Evolutionary conservation across 495 filamentous ascomycete species (phyloP).

Genomic region (Neurospora sp.): DNA sequence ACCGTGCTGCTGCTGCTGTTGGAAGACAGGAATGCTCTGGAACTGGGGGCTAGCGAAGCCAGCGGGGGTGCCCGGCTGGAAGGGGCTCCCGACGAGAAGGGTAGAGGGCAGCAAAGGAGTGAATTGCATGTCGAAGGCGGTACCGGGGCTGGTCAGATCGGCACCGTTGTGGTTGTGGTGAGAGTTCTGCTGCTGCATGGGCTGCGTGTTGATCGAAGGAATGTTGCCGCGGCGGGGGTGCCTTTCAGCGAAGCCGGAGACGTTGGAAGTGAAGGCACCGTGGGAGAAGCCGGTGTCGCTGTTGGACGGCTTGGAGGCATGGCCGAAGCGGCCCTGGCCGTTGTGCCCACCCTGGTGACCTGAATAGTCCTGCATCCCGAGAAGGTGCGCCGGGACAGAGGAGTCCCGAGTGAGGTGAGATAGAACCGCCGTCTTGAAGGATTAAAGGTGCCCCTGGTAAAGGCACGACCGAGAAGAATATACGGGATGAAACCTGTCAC

Average conservation of each 20-base stretch:
- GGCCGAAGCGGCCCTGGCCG: constrained; percentile 50
- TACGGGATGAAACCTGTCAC: constrained; percentile 7
- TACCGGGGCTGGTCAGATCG: constrained; percentile 74
- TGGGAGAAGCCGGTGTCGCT: constrained; percentile 84
- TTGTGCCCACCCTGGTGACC: constrained; percentile 46
- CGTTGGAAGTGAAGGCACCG: constrained; percentile 76
- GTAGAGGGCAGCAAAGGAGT: constrained; percentile 91
- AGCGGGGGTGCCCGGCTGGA: constrained; percentile 87
- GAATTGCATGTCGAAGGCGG: constrained; percentile 95
- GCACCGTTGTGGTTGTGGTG: constrained; percentile 22
- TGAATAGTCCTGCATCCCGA: constrained; percentile 82
- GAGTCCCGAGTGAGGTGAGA: constrained; percentile 59
- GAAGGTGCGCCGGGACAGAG: constrained; percentile 66
- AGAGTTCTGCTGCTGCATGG: constrained; percentile 37
- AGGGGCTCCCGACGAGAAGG: constrained; percentile 88
- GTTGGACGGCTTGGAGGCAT: constrained; percentile 62
- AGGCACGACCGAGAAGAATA: constrained; percentile 34
- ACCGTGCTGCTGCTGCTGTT: constrained; percentile 49
- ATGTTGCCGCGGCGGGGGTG: constrained; percentile 77
- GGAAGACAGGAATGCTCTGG: constrained; percentile 67
- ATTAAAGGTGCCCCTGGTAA: constrained; percentile 40
- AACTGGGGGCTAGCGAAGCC: constrained; percentile 88
- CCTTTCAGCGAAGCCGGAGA: constrained; percentile 70
- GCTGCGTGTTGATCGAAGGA: constrained; percentile 81
- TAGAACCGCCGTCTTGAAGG: constrained; percentile 61